Base-by-base conservation (phyloP, 2,329 filamentous ascomycete genomes). In the Aspergillus luchuensis region DNA sequence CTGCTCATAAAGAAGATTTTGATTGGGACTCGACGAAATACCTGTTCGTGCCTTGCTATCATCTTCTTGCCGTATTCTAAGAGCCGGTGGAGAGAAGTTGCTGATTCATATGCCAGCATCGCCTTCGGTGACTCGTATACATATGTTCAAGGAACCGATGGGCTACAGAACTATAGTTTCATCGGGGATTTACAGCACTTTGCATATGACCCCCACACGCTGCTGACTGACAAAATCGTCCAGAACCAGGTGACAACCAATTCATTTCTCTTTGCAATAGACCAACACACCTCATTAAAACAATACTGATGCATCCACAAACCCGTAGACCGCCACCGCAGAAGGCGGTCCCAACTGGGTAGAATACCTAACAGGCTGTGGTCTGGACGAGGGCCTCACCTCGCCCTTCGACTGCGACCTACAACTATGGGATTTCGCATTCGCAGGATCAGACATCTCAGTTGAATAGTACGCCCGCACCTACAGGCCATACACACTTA, bases 401-500 rank as follows among this genome's bases (percentile, higher is more conserved):
- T 72, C 74, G 2, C 82, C 82, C 2, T 68, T 69, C 25, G 71
- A 72, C 19, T 85, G 84, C 66, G 63, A 74, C 8, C 74, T 72
- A 10, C 80, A 85, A 56, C 74, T 86, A 0, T 86, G 83, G 83
- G 79, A 85, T 58, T 85, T 85, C 65, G 83, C 83, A 0, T 85
- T 84, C 61, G 83, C 81, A 1, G 84, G 84, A 2, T 77, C 81
- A 0, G 81, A 85, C 58, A 78, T 84, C 17, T 79, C 79, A 6
- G 73, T 73, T 8, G 70, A 76, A 58, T 78, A 75, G 76, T 78
- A 61, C 61, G 73, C 56, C 30, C 7, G 72, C 56, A 38, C 4
- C 19, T 10, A 60, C n/a, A 17, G 13, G 7, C 6, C 6, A 2
- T 15, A 36, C 4, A 13, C 28, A 30, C 19, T 43, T 19, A 45